Conservation (phyloP, 495 filamentous ascomycete genomes). For the Penicillium coprophilum region DNA sequence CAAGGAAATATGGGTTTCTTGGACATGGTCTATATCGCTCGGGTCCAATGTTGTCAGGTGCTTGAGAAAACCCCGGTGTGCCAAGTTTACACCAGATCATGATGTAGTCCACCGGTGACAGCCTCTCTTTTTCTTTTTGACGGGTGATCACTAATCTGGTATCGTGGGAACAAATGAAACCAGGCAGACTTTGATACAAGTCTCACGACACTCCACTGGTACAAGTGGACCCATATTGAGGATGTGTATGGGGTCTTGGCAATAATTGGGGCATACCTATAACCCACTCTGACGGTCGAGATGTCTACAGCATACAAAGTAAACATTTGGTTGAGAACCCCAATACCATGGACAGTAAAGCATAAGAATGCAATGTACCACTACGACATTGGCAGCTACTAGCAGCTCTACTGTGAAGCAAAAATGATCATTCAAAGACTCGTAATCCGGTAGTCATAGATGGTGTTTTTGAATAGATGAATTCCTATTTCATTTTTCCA, state of each 20-base stretch:
- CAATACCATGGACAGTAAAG: not conserved
- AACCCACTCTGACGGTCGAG: slow-evolving; percentile 1
- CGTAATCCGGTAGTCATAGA: slow-evolving; percentile 45
- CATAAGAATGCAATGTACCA: too few species aligned
- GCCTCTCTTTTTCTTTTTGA: not conserved
- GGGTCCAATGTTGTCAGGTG: not conserved
- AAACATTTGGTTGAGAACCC: not conserved
- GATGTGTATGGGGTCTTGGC: not conserved
- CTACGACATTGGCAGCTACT: not conserved
- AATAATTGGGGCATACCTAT: not conserved
- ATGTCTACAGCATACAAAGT: not conserved
- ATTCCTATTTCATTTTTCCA: slow-evolving; percentile 53
- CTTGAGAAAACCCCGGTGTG: not conserved
- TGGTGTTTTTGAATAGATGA: slow-evolving; percentile 46
- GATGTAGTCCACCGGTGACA: not conserved
- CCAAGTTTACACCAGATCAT: not conserved
- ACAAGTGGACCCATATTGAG: not conserved
- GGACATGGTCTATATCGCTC: too few species aligned
- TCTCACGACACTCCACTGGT: not conserved
- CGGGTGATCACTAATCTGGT: not conserved
- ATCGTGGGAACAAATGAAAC: not conserved
- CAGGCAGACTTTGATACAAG: not conserved
- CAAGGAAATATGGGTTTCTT: too few species aligned
- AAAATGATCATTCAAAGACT: slow-evolving; percentile 18
- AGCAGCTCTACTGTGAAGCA: slow-evolving; percentile 8